These are phyloP conservation scores for Iris pallida DNA, from an alignment of 116 monocot genomes.

Conservation along the genomic window DNA sequence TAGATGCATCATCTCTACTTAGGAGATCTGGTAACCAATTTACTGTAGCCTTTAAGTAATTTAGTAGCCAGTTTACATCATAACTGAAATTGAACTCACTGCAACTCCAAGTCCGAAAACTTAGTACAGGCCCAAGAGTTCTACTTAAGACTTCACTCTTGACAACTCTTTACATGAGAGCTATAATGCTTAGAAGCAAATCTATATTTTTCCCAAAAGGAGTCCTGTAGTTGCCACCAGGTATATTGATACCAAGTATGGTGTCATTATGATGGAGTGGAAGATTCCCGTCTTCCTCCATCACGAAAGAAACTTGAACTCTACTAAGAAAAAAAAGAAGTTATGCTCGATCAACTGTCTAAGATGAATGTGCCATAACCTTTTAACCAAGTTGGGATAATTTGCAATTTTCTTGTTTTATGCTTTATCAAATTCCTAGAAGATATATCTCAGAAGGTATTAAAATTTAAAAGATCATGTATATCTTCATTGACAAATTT, in stretches of 20 bases:
- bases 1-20: neutral
- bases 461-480: too few species aligned
- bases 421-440: too few species aligned
- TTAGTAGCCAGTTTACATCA: neutral
- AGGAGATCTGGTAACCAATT: neutral
- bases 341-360: too few species aligned
- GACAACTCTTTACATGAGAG: neutral
- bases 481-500: too few species aligned
- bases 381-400: too few species aligned
- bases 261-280: neutral
- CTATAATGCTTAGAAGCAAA: neutral
- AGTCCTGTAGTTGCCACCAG: neutral
- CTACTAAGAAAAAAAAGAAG: too few species aligned
- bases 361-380: too few species aligned
- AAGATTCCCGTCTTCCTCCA: neutral
- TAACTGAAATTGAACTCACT: neutral
- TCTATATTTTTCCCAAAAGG: neutral
- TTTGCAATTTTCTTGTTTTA: too few species aligned
- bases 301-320: neutral
- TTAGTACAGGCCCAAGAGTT: too few species aligned
- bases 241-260: neutral
- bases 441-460: too few species aligned
- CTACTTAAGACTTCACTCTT: neutral
- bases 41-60: neutral
- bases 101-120: neutral